phyloP scores from a whole-genome alignment of 345 rosid genomes.

The Combretum micranthum region DNA sequence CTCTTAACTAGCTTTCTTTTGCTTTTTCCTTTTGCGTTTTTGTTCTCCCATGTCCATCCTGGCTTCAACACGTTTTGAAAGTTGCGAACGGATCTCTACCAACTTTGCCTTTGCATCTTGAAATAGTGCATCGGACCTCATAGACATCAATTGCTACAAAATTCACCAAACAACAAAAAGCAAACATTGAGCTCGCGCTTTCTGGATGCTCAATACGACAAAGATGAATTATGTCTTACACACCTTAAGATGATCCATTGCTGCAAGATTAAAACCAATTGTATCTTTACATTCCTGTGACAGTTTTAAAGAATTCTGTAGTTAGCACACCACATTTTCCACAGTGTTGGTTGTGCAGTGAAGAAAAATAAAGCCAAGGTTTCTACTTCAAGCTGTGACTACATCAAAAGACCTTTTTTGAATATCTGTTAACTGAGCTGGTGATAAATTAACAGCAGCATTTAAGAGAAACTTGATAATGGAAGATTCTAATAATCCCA shows the following conservation, averaged over 20 bases:
- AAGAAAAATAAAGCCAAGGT: no score
- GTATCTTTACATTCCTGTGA: slow-evolving; percentile 81
- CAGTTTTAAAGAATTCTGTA: slow-evolving; percentile 7
- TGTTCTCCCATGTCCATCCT: slow-evolving; percentile 45
- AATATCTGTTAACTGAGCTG: no score
- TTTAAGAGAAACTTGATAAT: neutral
- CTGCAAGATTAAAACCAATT: slow-evolving; percentile 86
- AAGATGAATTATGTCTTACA: neutral
- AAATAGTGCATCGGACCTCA: slow-evolving; percentile 82
- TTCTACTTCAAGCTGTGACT: no score
- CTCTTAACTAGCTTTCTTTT: slow-evolving; percentile 29
- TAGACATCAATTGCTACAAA: slow-evolving; percentile 79
- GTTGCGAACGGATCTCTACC: slow-evolving; percentile 48
- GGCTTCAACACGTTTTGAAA: slow-evolving; percentile 44
- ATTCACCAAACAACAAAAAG: slow-evolving; percentile 1
- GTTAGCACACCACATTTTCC: slow-evolving; percentile 2
- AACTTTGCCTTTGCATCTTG: slow-evolving; percentile 68
- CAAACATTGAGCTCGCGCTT: neutral
- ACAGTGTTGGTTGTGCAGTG: neutral
- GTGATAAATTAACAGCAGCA: no score
- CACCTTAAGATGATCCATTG: slow-evolving; percentile 94
- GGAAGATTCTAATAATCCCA: neutral
- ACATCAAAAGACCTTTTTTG: no score
- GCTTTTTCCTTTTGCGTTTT: slow-evolving; percentile 54
- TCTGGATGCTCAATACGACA: neutral